phyloP scores from a whole-genome alignment of 1,139 yeast species.

The Petasospora rhodanensis region DNA sequence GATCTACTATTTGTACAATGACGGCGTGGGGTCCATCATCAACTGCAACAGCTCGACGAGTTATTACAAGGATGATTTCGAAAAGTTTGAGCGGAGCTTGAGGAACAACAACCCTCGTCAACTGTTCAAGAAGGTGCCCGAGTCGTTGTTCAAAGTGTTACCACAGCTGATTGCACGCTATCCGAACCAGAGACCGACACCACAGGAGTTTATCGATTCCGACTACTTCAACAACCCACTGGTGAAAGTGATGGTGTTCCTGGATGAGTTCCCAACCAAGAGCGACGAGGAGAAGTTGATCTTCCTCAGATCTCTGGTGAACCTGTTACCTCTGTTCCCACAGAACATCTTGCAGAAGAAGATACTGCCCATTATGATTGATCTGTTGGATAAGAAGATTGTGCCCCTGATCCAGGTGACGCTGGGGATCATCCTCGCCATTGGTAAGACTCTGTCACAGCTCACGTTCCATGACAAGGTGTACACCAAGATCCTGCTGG shows the following conservation, averaged over 20 bases:
- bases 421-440: conserved; percentile 54
- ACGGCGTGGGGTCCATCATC: conserved; percentile 40
- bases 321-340: conserved; percentile 62
- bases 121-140: conserved; percentile 46
- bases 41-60: conserved; percentile 44
- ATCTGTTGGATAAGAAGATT: conserved; percentile 28
- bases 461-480: conserved; percentile 74
- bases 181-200: conserved; percentile 34
- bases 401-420: conserved; percentile 50
- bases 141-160: conserved; percentile 32
- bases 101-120: conserved; percentile 43
- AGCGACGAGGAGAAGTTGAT: conserved; percentile 60
- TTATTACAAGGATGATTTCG: conserved; percentile 46
- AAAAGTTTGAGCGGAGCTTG: conserved; percentile 36
- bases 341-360: conserved; percentile 63
- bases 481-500: conserved; percentile 41
- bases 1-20: conserved; percentile 59
- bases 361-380: conserved; percentile 64
- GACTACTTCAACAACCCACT: conserved; percentile 54
- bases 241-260: conserved; percentile 73
- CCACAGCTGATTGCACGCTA: conserved; percentile 37
- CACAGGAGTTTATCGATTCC: conserved; percentile 16
- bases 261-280: conserved; percentile 83
- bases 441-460: conserved; percentile 66
- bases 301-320: conserved; percentile 42